Percentiles rank a stretch among this genome's conserved stretches.
These are phyloP conservation scores for Acacia confusa DNA, from an alignment of 306 rosid species.

Conservation along the genomic window DNA sequence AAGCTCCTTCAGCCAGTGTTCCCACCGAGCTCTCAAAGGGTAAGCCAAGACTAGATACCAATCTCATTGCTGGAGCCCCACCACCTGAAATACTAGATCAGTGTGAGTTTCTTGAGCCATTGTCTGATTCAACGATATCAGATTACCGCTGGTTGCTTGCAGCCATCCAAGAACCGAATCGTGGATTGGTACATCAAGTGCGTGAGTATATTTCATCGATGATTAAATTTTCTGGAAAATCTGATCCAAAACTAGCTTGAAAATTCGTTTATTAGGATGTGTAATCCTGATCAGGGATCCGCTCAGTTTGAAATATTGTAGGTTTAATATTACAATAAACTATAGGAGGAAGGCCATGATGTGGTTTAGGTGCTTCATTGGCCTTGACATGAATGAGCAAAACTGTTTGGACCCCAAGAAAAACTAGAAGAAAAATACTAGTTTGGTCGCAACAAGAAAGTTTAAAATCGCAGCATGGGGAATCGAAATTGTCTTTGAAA, in stretches of 20 bases:
- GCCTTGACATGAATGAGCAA: not conserved
- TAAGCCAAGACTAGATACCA: conserved; percentile 70
- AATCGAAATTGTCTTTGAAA: not conserved
- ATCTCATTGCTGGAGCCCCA: conserved; percentile 79
- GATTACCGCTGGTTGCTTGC: conserved; percentile 67
- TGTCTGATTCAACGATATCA: conserved; percentile 49
- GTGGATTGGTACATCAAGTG: conserved; percentile 42
- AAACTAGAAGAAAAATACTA: too few relatives aligned
- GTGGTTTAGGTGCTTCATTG: not conserved
- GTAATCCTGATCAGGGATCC: not conserved
- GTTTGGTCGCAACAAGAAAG: not conserved
- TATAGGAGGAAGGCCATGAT: not conserved
- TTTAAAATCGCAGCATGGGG: not conserved
- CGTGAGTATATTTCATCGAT: conserved; percentile 35
- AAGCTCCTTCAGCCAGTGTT: conserved; percentile 37
- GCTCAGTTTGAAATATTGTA: not conserved
- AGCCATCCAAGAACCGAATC: conserved; percentile 50
- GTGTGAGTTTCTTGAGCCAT: conserved; percentile 89
- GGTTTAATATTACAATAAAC: not conserved
- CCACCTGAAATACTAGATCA: conserved; percentile 61
- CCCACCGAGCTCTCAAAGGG: conserved; percentile 61
- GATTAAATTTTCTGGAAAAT: conserved; percentile 39
- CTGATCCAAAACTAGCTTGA: conserved; percentile 37
- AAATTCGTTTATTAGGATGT: not conserved
- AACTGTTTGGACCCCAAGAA: not conserved